phyloP scores from a whole-genome alignment of 2,329 filamentous ascomycete genomes.

The Ophiostoma himal-ulmi region DNA sequence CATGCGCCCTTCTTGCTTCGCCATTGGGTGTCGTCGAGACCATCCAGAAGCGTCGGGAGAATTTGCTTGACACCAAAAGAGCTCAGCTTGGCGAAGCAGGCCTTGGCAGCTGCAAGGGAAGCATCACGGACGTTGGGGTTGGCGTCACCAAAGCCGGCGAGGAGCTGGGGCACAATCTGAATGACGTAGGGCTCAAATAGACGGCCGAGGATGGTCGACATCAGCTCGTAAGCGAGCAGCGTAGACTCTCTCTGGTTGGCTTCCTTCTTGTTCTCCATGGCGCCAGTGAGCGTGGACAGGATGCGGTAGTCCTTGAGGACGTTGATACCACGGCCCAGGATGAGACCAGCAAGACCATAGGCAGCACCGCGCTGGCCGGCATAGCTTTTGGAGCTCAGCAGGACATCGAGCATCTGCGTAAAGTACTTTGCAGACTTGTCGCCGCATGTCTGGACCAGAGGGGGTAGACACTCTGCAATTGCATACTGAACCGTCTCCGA shows the following conservation, averaged over 20 bases:
- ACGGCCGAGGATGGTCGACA: conserved; percentile 78
- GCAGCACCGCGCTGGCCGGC: conserved; percentile 88
- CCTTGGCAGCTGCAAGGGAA: conserved; percentile 86
- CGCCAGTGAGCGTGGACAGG: conserved; percentile 70
- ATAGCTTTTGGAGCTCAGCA: conserved; percentile 86
- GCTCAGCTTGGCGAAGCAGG: conserved; percentile 86
- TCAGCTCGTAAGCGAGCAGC: conserved; percentile 81
- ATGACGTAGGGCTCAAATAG: conserved; percentile 96
- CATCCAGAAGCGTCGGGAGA: conserved; percentile 81
- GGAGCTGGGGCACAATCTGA: conserved; percentile 84
- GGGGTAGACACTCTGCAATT: conserved; percentile 87
- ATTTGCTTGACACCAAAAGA: conserved; percentile 96
- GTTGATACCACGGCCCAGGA: conserved; percentile 78
- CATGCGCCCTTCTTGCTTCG: conserved; percentile 97
- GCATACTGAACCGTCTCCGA: conserved; percentile 97
- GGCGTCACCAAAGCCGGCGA: conserved; percentile 81
- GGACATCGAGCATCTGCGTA: conserved; percentile 69
- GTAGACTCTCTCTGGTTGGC: conserved; percentile 81
- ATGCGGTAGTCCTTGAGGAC: conserved; percentile 80
- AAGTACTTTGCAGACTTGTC: conserved; percentile 77
- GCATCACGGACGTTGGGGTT: conserved; percentile 87
- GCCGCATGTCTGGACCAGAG: conserved; percentile 74
- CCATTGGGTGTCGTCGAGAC: conserved; percentile 93
- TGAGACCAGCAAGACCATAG: conserved; percentile 86
- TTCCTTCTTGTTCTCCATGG: conserved; percentile 94